Evolutionary conservation across 2,329 filamentous ascomycete species (phyloP).

Genomic region (Ophiosphaerella narmari): DNA sequence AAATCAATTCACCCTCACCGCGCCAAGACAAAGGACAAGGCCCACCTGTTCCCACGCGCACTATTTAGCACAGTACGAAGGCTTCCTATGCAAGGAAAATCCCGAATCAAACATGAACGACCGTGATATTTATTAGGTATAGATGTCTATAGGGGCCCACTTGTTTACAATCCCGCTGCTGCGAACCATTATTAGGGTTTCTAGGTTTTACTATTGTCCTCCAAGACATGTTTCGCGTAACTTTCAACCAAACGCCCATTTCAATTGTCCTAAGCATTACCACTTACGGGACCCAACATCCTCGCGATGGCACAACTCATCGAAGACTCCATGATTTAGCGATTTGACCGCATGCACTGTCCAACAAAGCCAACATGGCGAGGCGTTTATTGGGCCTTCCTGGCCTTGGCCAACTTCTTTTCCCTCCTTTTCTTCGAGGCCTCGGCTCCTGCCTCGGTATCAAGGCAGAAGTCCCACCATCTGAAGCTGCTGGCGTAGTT

Average conservation of each 20-base stretch:
- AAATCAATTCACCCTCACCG: constrained; percentile 19
- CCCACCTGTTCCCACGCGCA: background rate
- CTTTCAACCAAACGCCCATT: constrained; percentile 29
- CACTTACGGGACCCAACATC: constrained; percentile 3
- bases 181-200: constrained; percentile 32
- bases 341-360: background rate
- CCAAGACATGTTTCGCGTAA: constrained; percentile 16
- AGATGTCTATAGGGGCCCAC: constrained; percentile 23
- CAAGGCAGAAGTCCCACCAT: constrained; percentile 96
- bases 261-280: constrained; percentile 5
- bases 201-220: constrained; percentile 17
- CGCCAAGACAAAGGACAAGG: constrained; percentile 21
- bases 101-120: constrained; percentile 11
- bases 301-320: constrained; percentile 20
- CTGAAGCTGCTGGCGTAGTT: constrained; percentile 98
- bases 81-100: background rate
- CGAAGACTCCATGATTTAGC: background rate
- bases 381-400: constrained; percentile 57
- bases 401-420: constrained; percentile 65
- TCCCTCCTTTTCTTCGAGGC: constrained; percentile 83
- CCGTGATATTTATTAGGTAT: constrained; percentile 37
- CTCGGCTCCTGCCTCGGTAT: constrained; percentile 91
- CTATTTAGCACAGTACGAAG: too few relatives aligned
- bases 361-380: background rate
- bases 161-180: constrained; percentile 26